A percentile compares a stretch with the other conserved stretches of the same genome.
phyloP scores from a whole-genome alignment of 768 basidiomycete genomes.

The Lentinula sp. region DNA sequence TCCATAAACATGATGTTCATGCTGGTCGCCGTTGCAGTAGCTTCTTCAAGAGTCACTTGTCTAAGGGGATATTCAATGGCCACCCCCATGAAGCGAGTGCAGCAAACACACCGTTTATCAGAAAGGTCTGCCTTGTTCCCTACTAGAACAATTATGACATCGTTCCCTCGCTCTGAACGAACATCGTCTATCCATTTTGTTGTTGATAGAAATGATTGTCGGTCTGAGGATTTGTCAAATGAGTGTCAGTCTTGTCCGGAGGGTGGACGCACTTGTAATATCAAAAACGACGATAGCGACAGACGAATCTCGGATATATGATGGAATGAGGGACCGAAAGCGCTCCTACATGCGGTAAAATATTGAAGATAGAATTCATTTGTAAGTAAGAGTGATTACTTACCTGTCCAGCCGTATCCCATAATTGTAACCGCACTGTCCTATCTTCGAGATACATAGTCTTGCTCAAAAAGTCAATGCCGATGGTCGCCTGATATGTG shows the following conservation, averaged over 20 bases:
- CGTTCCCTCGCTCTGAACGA: slow-evolving; percentile 91
- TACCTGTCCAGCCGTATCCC: slow-evolving; percentile 98
- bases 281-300: slow-evolving; percentile 99
- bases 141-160: slow-evolving; percentile 97
- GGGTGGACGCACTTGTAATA: slow-evolving; percentile 77
- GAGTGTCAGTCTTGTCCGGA: neutral
- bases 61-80: slow-evolving; percentile 32
- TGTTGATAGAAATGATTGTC: slow-evolving; percentile 97
- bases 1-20: slow-evolving; percentile 98
- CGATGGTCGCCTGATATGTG: slow-evolving; percentile 96
- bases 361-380: neutral
- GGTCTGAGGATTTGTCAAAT: slow-evolving; percentile 46
- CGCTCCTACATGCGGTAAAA: slow-evolving; percentile 60
- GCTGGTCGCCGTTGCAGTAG: slow-evolving; percentile 85
- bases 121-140: slow-evolving; percentile 99
- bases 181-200: slow-evolving; percentile 99
- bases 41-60: slow-evolving; percentile 98
- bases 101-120: slow-evolving; percentile 82
- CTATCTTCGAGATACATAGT: slow-evolving; percentile 99
- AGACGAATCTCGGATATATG: slow-evolving; percentile 97
- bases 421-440: slow-evolving; percentile 93
- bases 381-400: neutral
- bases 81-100: neutral
- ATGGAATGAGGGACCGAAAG: slow-evolving; percentile 95
- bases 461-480: slow-evolving; percentile 99